Base-by-base conservation (phyloP, 2,329 filamentous ascomycete species). In the Curvularia hawaiiensis region DNA sequence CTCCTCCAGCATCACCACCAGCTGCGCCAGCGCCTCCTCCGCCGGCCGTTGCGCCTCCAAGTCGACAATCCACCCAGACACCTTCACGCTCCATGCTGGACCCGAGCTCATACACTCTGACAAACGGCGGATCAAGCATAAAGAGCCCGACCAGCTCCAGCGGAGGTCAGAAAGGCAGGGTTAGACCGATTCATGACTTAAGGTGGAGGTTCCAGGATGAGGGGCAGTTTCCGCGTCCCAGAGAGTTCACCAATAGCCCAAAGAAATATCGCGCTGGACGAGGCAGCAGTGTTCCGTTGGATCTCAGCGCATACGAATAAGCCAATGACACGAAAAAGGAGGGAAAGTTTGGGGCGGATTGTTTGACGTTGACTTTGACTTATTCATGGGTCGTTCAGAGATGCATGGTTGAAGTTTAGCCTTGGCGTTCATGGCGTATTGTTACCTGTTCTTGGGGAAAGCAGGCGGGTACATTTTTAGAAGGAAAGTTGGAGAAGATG, bases 211-310 rank as follows among this genome's bases (percentile, higher is more conserved):
- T 97, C 72, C 90, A 94, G 67, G 85, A 89, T 46, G 94, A 97
- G 68, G 85, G 83, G 35, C 83, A 90, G 66, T 83, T 98, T 46
- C 94, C 95, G 0, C 94, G 92, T 67, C 94, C 94, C 22, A 84
- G 94, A 69, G 87, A 90, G 1, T 97, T 96, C 71, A 78, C 82
- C 1, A 90, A 89, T n/a, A 87, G 85, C 3, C 79, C 84, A 20
- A 92, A 90, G 74, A 87, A 86, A 73, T 99, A 98, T 77, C 84
- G 94, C 61, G 95, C 95, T 35, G 95, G 95, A 9, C 85, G 94
- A 72, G 94, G 92, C 31, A 97, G 92, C 79, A 97, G 91, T 80
- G 93, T 98, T 65, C 95, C 95, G 30, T 80, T 98, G 67, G 91
- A 98, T 80, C 77, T 99, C 72, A 86, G 82, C 64, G 81, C 83